Evolutionary conservation across 2,329 filamentous ascomycete species (phyloP).

Genomic region (Epichloe scottii): DNA sequence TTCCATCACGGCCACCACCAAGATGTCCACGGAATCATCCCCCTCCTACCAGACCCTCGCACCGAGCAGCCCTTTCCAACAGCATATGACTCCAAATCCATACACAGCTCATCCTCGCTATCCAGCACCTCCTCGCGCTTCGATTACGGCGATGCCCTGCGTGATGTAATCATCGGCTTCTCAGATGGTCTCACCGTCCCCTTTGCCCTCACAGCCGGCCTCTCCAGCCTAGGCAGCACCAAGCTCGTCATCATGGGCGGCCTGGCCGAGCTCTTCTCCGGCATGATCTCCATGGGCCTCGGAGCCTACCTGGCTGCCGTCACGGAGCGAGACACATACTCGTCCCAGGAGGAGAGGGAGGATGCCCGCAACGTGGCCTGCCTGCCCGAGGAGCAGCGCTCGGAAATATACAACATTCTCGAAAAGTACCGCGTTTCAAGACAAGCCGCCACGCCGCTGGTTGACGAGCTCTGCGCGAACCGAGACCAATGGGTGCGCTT

Average conservation of each 20-base stretch:
- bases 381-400: conserved; percentile 31
- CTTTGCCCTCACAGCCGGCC: conserved; percentile 64
- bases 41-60: conserved; percentile 21
- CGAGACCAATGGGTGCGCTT: conserved; percentile 40
- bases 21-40: conserved; percentile 18
- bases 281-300: conserved; percentile 66
- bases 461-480: conserved; percentile 35
- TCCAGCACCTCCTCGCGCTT: conserved; percentile 12
- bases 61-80: conserved; percentile 12
- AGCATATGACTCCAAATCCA: conserved; percentile 14
- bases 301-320: conserved; percentile 59
- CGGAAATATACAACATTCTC: conserved; percentile 37
- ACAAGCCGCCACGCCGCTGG: conserved; percentile 29
- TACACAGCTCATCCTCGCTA: conserved; percentile 10
- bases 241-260: conserved; percentile 59
- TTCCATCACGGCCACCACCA: neutral
- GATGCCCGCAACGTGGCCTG: conserved; percentile 26
- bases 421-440: conserved; percentile 36
- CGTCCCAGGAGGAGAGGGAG: conserved; percentile 35
- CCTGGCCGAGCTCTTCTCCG: conserved; percentile 62
- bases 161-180: conserved; percentile 62
- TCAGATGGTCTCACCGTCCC: conserved; percentile 70
- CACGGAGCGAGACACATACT: conserved; percentile 40
- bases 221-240: conserved; percentile 53
- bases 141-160: conserved; percentile 33